A percentile compares a stretch with the other conserved stretches of the same genome.
Conservation (phyloP, 2,329 filamentous ascomycete genomes). For the Colletotrichum euphorbiae region DNA sequence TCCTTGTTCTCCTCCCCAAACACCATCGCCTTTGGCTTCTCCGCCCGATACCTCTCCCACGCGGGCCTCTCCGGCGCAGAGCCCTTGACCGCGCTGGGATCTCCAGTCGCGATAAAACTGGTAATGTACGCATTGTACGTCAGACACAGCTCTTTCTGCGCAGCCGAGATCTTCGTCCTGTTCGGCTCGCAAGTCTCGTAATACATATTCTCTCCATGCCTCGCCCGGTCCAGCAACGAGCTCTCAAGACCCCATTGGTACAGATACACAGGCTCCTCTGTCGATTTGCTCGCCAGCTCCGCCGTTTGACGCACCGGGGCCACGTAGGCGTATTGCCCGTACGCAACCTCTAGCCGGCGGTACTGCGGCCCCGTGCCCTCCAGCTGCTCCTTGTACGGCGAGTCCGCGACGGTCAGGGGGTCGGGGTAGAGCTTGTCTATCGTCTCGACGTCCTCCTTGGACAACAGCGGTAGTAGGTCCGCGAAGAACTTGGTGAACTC, state of each 20-base stretch:
- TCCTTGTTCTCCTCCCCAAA: conserved; percentile 73
- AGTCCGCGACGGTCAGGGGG: conserved; percentile 43
- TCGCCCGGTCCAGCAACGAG: conserved; percentile 50
- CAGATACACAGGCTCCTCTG: conserved; percentile 46
- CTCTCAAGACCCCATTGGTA: conserved; percentile 70
- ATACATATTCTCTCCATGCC: conserved; percentile 59
- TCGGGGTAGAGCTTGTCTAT: conserved; percentile 71
- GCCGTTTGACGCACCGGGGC: conserved; percentile 73
- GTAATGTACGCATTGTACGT: conserved; percentile 55
- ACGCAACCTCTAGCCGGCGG: conserved; percentile 68
- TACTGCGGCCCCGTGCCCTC: conserved; percentile 63
- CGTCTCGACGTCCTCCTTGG: conserved; percentile 60
- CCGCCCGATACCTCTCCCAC: conserved; percentile 43
- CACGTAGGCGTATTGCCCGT: conserved; percentile 74
- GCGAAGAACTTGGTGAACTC: conserved; percentile 67
- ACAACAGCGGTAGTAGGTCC: conserved; percentile 69
- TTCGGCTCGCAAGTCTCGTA: conserved; percentile 43
- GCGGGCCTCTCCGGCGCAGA: conserved; percentile 52
- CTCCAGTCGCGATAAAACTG: conserved; percentile 48
- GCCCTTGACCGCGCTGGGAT: conserved; percentile 23
- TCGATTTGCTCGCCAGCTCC: conserved; percentile 56
- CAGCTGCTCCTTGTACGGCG: conserved; percentile 25
- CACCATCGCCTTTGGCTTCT: conserved; percentile 57
- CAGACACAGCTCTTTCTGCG: conserved; percentile 50
- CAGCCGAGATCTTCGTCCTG: conserved; percentile 57